Base-by-base conservation (phyloP, 148 eudicot genomes). In the Vaccinium vitisidaea region DNA sequence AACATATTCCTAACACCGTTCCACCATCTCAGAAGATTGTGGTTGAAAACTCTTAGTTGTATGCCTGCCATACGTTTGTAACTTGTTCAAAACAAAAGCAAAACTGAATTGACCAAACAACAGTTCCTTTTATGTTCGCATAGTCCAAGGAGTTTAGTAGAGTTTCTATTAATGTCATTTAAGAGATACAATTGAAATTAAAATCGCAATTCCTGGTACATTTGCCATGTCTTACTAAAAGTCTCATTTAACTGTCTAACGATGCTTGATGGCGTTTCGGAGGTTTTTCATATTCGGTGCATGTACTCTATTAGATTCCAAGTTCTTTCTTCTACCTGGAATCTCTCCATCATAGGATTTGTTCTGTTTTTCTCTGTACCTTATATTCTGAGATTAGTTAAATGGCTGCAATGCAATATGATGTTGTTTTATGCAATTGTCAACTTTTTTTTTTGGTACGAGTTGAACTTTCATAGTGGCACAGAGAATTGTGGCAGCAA, bases 401-500 rank as follows among this genome's bases (percentile, higher is more conserved):
- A 32, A 79, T 56, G n/a, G n/a, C 71, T n/a, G 32, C 71, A 65
- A 65, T 32, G 55, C 54, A n/a, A 46, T 10, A 43, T 61, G 75
- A 81, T 46, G n/a, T 21, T 23, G 21, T 39, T 43, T 16, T 9
- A 16, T 18, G 46, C 8, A 32, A 79, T 43, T 43, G 6, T 43
- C 46, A 43, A 43, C 5, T 5, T 43, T 43, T 43, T 32, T 36
- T 43, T 43, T 43, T 43, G 46, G 46, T 43, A 43, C 46, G 61
- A 76, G 65, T 75, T 75, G 27, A 21, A 74, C 84, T 71, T 86
- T 80, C 71, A 69, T 0, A 4, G 50, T 48, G 77, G 81, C 30
- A 49, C 54, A 91, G 93, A 71, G 91, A 90, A 53, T 52, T 91
- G 52, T 90, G 89, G 93, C 91, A 84, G 89, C 89, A 85, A 75